phyloP scores from a whole-genome alignment of 371 early-diverging fungal species.

The Choanephora cucurbitarum region DNA sequence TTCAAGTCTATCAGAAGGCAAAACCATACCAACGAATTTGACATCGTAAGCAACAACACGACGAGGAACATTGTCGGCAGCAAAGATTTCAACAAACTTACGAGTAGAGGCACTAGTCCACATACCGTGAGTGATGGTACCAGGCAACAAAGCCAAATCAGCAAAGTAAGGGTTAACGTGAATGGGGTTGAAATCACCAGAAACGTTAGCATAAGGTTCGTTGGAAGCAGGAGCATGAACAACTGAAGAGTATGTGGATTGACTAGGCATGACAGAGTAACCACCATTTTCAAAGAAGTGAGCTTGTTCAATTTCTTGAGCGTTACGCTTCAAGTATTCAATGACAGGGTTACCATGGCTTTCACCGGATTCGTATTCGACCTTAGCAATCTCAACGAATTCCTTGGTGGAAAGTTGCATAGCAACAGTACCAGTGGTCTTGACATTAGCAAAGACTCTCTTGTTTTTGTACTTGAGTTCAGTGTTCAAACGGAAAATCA shows the following conservation, averaged over 20 bases:
- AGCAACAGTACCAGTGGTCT: conserved; percentile 80
- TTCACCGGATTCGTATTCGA: conserved; percentile 76
- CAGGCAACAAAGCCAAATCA: conserved; percentile 88
- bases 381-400: conserved; percentile 80
- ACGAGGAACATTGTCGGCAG: conserved; percentile 93
- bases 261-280: conserved; percentile 89
- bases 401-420: conserved; percentile 87
- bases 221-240: conserved; percentile 83
- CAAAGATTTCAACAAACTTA: conserved; percentile 93
- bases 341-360: conserved; percentile 81
- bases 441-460: conserved; percentile 65
- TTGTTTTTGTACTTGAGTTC: conserved; percentile 79
- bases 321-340: conserved; percentile 80
- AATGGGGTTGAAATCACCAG: conserved; percentile 95
- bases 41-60: conserved; percentile 85
- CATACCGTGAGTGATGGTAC: conserved; percentile 98
- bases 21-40: conserved; percentile 84
- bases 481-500: conserved; percentile 86
- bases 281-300: conserved; percentile 86
- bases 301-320: conserved; percentile 81
- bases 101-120: conserved; percentile 96
- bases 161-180: conserved; percentile 97
- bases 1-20: conserved; percentile 83
- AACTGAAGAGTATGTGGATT: conserved; percentile 80
- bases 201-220: conserved; percentile 85